Evolutionary conservation across 176 grass and related monocot species (phyloP), one percentile per base, ranked within the genome.

Genomic region (Tillandsia fasciculata): DNA sequence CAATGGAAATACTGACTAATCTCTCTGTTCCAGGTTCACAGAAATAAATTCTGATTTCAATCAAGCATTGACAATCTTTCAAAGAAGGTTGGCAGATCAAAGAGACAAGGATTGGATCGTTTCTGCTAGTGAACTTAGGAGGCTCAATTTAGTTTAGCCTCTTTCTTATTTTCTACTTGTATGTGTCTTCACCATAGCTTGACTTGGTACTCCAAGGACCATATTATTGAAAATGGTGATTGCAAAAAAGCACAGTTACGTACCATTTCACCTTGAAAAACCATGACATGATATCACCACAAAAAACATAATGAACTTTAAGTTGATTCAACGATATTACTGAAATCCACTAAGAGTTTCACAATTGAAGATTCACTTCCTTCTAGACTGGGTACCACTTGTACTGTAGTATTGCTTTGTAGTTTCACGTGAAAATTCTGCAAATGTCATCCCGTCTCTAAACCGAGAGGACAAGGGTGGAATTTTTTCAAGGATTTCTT

Each of bases 361-460:
- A 42, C 33, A 42, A 33, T 42, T 42, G 33, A 59, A 59, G 2
- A 22, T 9, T 59, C 20, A 18, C 54, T 22, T 17, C 8, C 20
- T 59, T 59, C 54, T 59, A 9, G n/a, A 59, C 80, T 96, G 88
- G 42, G 80, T 81, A 9, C 93, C 93, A 50, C 81, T 79, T 50
- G 75, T 71, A 68, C 92, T 79, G 69, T 92, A 96, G 70, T 96
- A 96, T 81, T 70, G 93, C 65, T 87, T 92, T 3, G 93, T 96
- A 56, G 93, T 96, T 56, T 96, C 88, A 63, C 68, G 74, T 50
- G 93, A 96, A 76, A 96, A 92, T 26, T 92, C 88, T 8, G 89
- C 83, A 85, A 96, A 96, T 26, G 86, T 90, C 93, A 96, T 92
- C 65, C 86, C 93, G 65, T 92, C 74, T 76, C 73, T 89, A n/a